Conservation (phyloP, 2,329 filamentous ascomycete genomes). For the Pseudogymnoascus sp. region DNA sequence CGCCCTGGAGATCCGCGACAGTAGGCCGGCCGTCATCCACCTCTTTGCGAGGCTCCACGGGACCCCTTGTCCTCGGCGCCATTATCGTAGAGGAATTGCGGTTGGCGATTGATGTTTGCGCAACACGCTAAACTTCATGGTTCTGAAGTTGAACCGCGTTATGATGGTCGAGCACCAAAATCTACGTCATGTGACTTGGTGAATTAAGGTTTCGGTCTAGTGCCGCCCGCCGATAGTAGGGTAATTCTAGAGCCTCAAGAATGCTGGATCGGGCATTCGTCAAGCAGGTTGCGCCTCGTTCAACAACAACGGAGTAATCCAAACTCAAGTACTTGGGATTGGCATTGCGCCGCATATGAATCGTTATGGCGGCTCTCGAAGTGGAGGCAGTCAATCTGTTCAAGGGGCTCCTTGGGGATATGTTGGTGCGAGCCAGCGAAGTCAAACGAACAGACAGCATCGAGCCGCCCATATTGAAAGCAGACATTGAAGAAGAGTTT, state of each 20-base stretch:
- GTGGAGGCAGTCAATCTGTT: conserved; percentile 48
- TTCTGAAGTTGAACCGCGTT: conserved; percentile 9
- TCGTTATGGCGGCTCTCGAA: conserved; percentile 44
- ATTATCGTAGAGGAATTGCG: conserved; percentile 18
- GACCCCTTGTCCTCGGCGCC: conserved; percentile 26
- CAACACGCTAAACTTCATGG: conserved; percentile 4
- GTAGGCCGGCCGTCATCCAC: conserved; percentile 48
- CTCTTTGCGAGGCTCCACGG: conserved; percentile 22
- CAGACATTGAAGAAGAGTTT: conserved; percentile 50
- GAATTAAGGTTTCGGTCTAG: conserved; percentile 6
- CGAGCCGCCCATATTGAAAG: conserved; percentile 68
- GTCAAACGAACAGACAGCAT: conserved; percentile 53
- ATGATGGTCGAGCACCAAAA: conserved; percentile 7
- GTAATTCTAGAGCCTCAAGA: conserved; percentile 7
- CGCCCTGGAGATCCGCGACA: conserved; percentile 61
- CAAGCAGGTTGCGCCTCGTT: background rate
- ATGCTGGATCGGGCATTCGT: conserved; percentile 2
- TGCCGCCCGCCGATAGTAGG: background rate
- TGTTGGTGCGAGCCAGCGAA: conserved; percentile 51
- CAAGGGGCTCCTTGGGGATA: conserved; percentile 44
- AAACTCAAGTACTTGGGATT: background rate
- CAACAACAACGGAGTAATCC: background rate
- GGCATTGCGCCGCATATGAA: conserved; percentile 2
- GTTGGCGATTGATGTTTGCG: conserved; percentile 9
- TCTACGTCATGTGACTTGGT: conserved; percentile 10